These are phyloP conservation scores for Amesomyces nigricolor DNA, from an alignment of 2,329 filamentous ascomycete genomes.

Conservation along the genomic window DNA sequence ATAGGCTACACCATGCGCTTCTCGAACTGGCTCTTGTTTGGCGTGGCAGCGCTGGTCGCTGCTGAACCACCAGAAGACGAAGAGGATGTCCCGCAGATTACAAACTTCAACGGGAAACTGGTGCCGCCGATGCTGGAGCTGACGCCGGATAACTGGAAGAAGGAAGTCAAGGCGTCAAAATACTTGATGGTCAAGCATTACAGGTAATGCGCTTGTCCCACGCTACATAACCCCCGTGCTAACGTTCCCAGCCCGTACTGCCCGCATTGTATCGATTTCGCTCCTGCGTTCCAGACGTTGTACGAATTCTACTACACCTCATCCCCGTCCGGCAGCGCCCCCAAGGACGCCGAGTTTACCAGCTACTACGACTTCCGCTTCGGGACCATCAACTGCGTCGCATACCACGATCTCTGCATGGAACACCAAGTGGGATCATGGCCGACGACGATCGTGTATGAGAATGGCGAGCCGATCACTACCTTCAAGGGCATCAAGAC, in stretches of 20 bases:
- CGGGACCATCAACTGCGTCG: constrained; percentile 77
- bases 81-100: constrained; percentile 39
- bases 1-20: constrained; percentile 12
- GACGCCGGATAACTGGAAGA: constrained; percentile 51
- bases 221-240: constrained; percentile 13
- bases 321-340: constrained; percentile 56
- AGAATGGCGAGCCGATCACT: constrained; percentile 66
- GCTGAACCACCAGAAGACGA: constrained; percentile 28
- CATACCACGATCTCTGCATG: constrained; percentile 71
- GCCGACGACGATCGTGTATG: constrained; percentile 74
- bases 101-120: constrained; percentile 59
- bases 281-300: constrained; percentile 81
- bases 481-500: constrained; percentile 60
- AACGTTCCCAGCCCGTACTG: constrained; percentile 49
- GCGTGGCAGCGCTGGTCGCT: constrained; percentile 39
- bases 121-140: constrained; percentile 62
- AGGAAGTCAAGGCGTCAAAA: constrained; percentile 48
- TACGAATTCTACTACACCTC: constrained; percentile 96
- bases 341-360: constrained; percentile 58
- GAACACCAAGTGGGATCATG: constrained; percentile 62
- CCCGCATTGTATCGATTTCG: constrained; percentile 71
- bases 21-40: constrained; percentile 40
- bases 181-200: constrained; percentile 58
- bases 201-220: constrained; percentile 45
- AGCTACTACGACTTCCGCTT: constrained; percentile 88